Conservation (phyloP, 169 alveolate species). For the Eimeria sp. region DNA sequence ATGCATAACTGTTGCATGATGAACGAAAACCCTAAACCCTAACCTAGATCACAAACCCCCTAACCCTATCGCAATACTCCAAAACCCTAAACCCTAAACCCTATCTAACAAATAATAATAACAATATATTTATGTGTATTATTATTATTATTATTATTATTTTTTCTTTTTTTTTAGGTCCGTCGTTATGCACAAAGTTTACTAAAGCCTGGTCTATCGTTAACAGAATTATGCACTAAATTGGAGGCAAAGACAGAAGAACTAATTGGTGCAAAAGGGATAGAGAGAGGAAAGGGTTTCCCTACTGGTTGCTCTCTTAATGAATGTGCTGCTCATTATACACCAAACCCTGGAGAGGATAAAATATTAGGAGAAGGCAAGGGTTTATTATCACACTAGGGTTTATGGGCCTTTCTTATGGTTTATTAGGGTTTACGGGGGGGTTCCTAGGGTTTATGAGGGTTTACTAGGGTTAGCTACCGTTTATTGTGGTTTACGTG, state of each 20-base stretch:
- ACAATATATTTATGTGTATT: neutral
- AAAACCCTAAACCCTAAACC: too few species aligned
- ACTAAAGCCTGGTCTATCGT: conserved; percentile 91
- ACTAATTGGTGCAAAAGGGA: conserved; percentile 96
- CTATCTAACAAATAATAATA: too few species aligned
- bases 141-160: neutral
- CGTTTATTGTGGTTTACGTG: too few species aligned
- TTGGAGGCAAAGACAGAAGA: conserved; percentile 98
- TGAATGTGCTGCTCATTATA: conserved; percentile 99
- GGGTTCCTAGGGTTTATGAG: neutral
- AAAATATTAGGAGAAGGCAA: conserved; percentile 68
- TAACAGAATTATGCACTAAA: conserved; percentile 98
- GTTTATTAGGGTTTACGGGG: conserved; percentile 15
- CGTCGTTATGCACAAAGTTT: conserved; percentile 98
- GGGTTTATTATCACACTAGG: neutral
- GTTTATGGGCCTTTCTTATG: neutral
- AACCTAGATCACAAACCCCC: too few species aligned
- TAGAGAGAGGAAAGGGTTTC: conserved; percentile 99
- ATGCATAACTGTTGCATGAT: too few species aligned
- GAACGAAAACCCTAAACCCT: too few species aligned
- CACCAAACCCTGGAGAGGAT: conserved; percentile 96
- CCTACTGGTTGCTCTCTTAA: conserved; percentile 99
- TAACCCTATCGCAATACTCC: too few species aligned
- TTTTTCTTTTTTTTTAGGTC: conserved; percentile 21
- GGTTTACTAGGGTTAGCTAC: too few species aligned